Evolutionary conservation across 176 grass and related monocot genomes (phyloP), one percentile per base, ranked within the genome.

Genomic region (Aegilops umbellulata): DNA sequence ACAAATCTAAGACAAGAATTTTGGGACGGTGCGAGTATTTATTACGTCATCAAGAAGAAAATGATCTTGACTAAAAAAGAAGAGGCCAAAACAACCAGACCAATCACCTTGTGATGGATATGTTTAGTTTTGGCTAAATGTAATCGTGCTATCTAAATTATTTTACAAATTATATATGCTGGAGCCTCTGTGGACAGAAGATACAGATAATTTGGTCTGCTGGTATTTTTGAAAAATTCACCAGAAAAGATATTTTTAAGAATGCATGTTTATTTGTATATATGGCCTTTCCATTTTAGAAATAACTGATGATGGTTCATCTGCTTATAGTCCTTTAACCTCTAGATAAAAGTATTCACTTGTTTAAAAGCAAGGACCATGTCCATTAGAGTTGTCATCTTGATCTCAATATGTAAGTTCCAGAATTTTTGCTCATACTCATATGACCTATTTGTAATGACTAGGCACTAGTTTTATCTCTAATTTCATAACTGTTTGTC

Each of bases 291-390:
- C 17, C 12, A 62, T 23, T 46, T 11, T 4, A 82, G 71, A 82
- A 70, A 8, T 64, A 31, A 23, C n/a, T 25, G 19, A 74, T 84
- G 60, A 87, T 75, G 75, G 16, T 90, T 83, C 58, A 83, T 83
- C 42, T 68, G n/a, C 12, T 61, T 81, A 64, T 29, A 11, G 35
- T 60, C 32, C 19, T 80, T 13, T 74, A 65, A 80, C 74, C 14
- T 69, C 15, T 13, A 7, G 27, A 80, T 67, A 75, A 47, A 80
- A 80, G 23, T 41, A n/a, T 82, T 82, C 25, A 13, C 17, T 78
- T 74, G 39, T 66, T 74, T 74, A 26, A 62, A 66, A 66, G 60
- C 7, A 80, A 34, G 44, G 46, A 60, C 22, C 36, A 29, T 65
- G 30, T 73, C 23, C n/a, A 76, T 69, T 53, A 76, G 17, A 70